Conservation (phyloP, 345 rosid species). For the Populus nigra region DNA sequence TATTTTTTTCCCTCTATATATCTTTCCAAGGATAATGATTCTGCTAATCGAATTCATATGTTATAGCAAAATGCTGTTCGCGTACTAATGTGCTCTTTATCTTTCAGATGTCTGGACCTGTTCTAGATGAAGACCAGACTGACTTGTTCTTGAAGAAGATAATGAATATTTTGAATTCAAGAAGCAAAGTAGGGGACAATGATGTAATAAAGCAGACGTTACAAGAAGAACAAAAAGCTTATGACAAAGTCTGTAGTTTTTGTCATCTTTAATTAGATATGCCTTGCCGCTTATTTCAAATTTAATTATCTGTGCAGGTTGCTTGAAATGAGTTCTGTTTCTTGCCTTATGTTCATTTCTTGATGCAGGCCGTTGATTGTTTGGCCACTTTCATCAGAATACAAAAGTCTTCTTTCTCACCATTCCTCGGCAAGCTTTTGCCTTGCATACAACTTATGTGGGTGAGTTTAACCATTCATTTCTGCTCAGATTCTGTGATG, state of each 20-base stretch:
- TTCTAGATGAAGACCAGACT: conserved; percentile 3
- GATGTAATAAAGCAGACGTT: neutral
- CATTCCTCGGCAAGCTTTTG: conserved; percentile 7
- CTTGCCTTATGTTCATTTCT: neutral
- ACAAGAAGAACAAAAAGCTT: conserved; percentile 1
- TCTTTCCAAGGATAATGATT: neutral
- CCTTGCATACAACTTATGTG: conserved; percentile 6
- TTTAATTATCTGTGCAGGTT: neutral
- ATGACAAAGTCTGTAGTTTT: conserved; percentile 1
- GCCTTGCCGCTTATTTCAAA: neutral
- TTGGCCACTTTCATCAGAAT: conserved; percentile 10
- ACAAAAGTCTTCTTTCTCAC: conserved; percentile 1
- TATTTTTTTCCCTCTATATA: neutral
- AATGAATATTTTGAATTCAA: neutral
- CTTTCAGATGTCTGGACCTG: conserved; percentile 17
- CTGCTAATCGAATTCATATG: neutral
- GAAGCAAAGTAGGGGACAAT: neutral
- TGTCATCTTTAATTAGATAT: neutral
- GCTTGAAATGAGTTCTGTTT: neutral
- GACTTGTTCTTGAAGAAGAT: conserved; percentile 1
- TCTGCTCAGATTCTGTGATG: neutral
- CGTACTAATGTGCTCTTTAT: neutral
- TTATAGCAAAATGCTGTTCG: neutral
- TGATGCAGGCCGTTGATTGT: conserved; percentile 13
- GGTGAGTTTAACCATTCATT: conserved; percentile 6